Evolutionary conservation across 345 rosid genomes (phyloP), one percentile per base, ranked within the genome.

Genomic region (Bruguiera sexangula): DNA sequence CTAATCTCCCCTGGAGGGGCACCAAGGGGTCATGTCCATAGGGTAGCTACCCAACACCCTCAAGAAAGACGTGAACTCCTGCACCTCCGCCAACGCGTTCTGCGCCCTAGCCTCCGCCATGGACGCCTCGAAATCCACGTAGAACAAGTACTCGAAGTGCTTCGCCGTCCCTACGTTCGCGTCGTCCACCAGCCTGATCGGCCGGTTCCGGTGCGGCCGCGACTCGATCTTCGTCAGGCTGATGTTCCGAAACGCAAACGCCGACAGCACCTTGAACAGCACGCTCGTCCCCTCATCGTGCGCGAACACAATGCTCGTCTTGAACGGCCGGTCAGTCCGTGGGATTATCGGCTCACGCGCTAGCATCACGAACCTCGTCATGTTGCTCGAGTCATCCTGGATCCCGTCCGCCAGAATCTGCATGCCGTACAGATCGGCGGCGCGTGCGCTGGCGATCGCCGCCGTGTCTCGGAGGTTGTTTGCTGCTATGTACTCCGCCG

Each of bases 11-110:
- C 81, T 13, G 20, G 91, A 80, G 3, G 95, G 95, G 62, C 82
- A 82, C 96, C 96, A 95, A 5, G 99, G 97, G 8, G 97, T 87
- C 99, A 95, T 95, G 78, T 95, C 99, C 93, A 90, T 95, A 3
- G 99, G 99, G 75, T 95, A 95, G 64, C 99, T 95, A 15, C 99
- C 99, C 72, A 95, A 71, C 31, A 95, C 99, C 80, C 99, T 80
- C 75, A 95, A 82, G 83, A 95, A 95, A 8, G 99, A 95, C 27
- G 99, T 92, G 88, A 88, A 92, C 76, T 95, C 99, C 66, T 95
- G 99, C n/a, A 95, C 98, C 82, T 92, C 99, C 22, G 96, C 84
- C 43, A 95, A 77, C n/a, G 99, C 99, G 76, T 95, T 92, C 69
- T 95, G 98, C 15, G 98, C 98, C 64, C 98, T 83, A 22, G 79